Base-by-base conservation (phyloP, 768 basidiomycete genomes). In the Kwoniella newhampshirensis region DNA sequence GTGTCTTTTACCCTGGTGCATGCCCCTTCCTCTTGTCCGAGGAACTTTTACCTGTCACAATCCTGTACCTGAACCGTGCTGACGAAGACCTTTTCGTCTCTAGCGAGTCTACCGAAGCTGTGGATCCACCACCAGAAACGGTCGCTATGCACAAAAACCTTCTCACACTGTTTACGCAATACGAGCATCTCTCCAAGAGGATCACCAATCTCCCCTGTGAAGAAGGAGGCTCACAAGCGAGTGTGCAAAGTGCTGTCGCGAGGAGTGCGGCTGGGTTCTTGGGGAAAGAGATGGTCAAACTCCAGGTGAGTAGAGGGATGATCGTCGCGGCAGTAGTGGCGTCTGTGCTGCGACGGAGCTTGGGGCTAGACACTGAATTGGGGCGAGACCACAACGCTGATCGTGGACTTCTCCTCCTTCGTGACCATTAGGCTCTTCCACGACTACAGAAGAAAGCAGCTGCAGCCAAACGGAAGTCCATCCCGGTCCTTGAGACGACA, bases 241-340 rank as follows among this genome's bases (percentile, higher is more conserved):
- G 87, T 35, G 82, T 99, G 6, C 91, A 96, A 75, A 79, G 81
- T 18, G 91, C 92, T 0, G 85, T 99, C 18, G 80, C 85, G 55
- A 83, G 83, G 2, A 81, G 88, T 2, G 88, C 90, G 0, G 88
- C 83, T 58, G 41, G 85, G 25, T 97, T 94, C 73, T 77, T 99
- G 61, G 87, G 89, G 72, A 89, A 87, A 68, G 85, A 96, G 64
- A 91, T 97, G 88, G 86, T 89, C 57, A 86, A 88, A 17, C 78
- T 94, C 7, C 86, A 91, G 80, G 87, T 59, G 18, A 49, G 17
- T 36, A 20, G 11, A 32, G n/a, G n/a, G n/a, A n/a, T n/a, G n/a
- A n/a, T n/a, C n/a, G n/a, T n/a, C n/a, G n/a, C n/a, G n/a, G n/a
- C n/a, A n/a, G n/a, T n/a, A n/a, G n/a, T n/a, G n/a, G n/a, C n/a